Percentiles rank a stretch among this genome's conserved stretches.
Evolutionary conservation across 1,139 yeast genomes (phyloP).

Genomic region (Hansenula anomala): DNA sequence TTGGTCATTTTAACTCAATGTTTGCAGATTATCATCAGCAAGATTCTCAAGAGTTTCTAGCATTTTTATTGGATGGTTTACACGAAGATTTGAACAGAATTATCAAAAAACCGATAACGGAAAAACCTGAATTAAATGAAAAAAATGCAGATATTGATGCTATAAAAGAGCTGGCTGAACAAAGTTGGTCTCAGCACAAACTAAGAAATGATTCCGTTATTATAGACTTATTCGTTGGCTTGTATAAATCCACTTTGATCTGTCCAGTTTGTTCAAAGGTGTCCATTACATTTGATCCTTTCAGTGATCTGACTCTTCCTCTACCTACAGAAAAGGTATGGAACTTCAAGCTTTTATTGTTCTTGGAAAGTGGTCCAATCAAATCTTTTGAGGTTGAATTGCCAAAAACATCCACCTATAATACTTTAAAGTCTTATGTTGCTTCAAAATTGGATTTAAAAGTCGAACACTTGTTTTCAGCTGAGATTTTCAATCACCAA

Average conservation of each 20-base stretch:
- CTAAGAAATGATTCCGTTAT: constrained; percentile 82
- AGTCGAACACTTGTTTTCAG: constrained; percentile 45
- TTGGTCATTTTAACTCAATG: constrained; percentile 77
- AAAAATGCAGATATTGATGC: constrained; percentile 48
- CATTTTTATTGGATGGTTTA: constrained; percentile 84
- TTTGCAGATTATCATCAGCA: constrained; percentile 90
- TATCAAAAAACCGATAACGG: constrained; percentile 75
- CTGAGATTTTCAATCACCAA: constrained; percentile 67
- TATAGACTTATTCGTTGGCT: constrained; percentile 81
- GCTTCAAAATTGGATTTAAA: constrained; percentile 46
- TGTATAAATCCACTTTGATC: constrained; percentile 82
- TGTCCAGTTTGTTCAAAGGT: constrained; percentile 84
- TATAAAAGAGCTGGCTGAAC: constrained; percentile 57
- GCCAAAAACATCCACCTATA: constrained; percentile 58
- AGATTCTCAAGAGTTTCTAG: constrained; percentile 92
- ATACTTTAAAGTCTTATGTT: constrained; percentile 59
- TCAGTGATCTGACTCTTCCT: constrained; percentile 85
- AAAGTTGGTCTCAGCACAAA: constrained; percentile 80
- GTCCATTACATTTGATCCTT: constrained; percentile 92
- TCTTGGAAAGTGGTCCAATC: constrained; percentile 52
- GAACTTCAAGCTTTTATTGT: constrained; percentile 59
- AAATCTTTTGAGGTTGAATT: constrained; percentile 65
- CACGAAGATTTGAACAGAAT: constrained; percentile 93
- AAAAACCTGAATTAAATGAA: constrained; percentile 76
- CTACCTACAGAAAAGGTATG: constrained; percentile 76